Base-by-base conservation (phyloP, 257 asterid genomes). In the Coffea canephora region DNA sequence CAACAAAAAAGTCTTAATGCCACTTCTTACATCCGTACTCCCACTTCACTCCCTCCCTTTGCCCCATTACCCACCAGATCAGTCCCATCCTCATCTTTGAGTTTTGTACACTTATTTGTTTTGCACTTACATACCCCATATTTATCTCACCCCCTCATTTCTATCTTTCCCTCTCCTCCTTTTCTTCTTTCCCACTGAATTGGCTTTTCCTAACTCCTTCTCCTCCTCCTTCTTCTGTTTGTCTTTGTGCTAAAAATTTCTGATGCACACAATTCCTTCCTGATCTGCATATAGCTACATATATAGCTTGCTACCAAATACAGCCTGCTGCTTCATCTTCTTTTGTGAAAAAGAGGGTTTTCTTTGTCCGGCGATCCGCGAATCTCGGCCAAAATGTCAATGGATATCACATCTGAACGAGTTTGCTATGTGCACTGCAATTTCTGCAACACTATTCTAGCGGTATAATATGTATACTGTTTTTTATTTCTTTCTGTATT, bases 401-500 rank as follows among this genome's bases (percentile, higher is more conserved):
- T 84, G 82, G 97, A 90, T 65, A 80, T 88, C 84, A 76, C 88
- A 80, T 79, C 94, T 19, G 98, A 92, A 79, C 96, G 93, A 75
- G 93, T 94, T 81, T 94, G 96, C 87, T 94, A 92, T 82, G 97
- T 94, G 57, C 91, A 89, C 84, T 94, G 98, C 97, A 91, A 88
- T 91, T 92, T 88, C 87, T 94, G 97, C 97, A 91, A 89, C 95
- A 94, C 97, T 70, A 85, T 87, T 81, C 86, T 94, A 18, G 98
- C 97, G 98, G 98, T 94, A 94, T 86, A 72, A 41, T 78, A 27
- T 18, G 25, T 46, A 41, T 52, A 41, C 16, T 72, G 45, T 57
- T 48, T 67, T 72, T 14, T 12, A 36, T 77, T 79, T 46, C 8
- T 57, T 54, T 54, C 14, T 15, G 5, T 3, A 41, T 41, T 11